phyloP scores from a whole-genome alignment of 139 green algal species.

The Coelastrella sp. region DNA sequence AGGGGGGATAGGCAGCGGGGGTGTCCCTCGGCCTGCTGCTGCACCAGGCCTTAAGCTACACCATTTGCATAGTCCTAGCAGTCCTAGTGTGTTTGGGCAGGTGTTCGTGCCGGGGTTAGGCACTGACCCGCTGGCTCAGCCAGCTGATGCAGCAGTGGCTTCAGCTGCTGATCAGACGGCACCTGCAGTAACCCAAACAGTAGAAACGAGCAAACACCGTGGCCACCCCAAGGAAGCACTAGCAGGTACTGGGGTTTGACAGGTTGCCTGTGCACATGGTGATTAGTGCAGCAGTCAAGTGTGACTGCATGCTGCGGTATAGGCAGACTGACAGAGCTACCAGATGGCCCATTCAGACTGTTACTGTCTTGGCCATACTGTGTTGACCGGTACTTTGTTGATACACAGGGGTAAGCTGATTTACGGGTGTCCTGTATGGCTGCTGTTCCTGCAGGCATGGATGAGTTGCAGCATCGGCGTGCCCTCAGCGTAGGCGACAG shows the following conservation, averaged over 20 bases:
- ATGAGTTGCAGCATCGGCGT: slow-evolving; percentile 33
- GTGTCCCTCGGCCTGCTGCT: background rate
- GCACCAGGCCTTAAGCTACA: slow-evolving; percentile 23
- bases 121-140: background rate
- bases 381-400: too few relatives aligned
- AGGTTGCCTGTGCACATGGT: background rate
- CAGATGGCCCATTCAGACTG: too few relatives aligned
- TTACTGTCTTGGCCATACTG: too few relatives aligned
- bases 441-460: slow-evolving; percentile 37
- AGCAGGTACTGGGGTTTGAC: background rate
- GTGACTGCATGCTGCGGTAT: too few relatives aligned
- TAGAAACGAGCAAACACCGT: background rate
- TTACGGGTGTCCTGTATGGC: too few relatives aligned
- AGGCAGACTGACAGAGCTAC: too few relatives aligned
- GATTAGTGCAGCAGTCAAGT: background rate
- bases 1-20: background rate
- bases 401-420: too few relatives aligned
- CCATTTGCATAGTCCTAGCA: slow-evolving; percentile 20
- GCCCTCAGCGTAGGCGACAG: background rate
- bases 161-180: background rate
- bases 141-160: background rate
- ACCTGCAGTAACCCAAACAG: background rate
- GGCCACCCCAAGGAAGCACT: background rate
- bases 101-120: background rate
- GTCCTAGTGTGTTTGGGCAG: background rate